phyloP scores from a whole-genome alignment of 192 early-diverging fungal species.

The Gonapodya prolifera region DNA sequence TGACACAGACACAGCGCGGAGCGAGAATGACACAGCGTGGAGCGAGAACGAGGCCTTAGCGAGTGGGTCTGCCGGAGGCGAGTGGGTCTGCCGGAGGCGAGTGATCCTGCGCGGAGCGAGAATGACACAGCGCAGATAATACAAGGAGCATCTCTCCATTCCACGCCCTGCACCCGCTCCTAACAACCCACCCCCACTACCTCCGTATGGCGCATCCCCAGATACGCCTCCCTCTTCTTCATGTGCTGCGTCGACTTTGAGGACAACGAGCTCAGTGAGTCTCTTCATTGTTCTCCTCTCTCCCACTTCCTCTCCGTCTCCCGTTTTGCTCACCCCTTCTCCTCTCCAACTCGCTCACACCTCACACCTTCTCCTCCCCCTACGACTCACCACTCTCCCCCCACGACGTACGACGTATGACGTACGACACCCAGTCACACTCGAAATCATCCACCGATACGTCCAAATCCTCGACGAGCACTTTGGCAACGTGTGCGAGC shows the following conservation, averaged over 20 bases:
- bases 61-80: too few species aligned
- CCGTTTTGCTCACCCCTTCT: background rate
- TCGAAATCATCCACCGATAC: slow-evolving; percentile 35
- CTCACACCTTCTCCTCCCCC: too few species aligned
- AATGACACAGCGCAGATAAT: too few species aligned
- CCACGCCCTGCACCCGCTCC: too few species aligned
- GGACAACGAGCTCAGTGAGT: slow-evolving; percentile 33
- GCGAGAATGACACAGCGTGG: too few species aligned
- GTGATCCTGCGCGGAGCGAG: too few species aligned
- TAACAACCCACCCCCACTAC: background rate
- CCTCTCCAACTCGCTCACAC: background rate
- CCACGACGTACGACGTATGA: background rate
- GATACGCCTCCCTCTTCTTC: slow-evolving; percentile 39
- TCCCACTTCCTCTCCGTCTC: background rate
- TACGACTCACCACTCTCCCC: slow-evolving; percentile 7
- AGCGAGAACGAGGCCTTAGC: too few species aligned
- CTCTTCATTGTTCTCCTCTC: background rate
- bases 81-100: too few species aligned
- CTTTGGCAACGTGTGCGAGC: slow-evolving; percentile 41
- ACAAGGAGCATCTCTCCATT: too few species aligned
- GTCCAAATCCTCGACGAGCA: slow-evolving; percentile 38
- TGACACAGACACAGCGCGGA: too few species aligned
- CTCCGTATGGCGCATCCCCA: slow-evolving; percentile 3
- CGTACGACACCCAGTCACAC: background rate
- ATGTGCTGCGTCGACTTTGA: slow-evolving; percentile 32